A percentile compares a stretch with the other conserved stretches of the same genome.
phyloP scores from a whole-genome alignment of 345 rosid species.

The Aquilaria yunnanensis region DNA sequence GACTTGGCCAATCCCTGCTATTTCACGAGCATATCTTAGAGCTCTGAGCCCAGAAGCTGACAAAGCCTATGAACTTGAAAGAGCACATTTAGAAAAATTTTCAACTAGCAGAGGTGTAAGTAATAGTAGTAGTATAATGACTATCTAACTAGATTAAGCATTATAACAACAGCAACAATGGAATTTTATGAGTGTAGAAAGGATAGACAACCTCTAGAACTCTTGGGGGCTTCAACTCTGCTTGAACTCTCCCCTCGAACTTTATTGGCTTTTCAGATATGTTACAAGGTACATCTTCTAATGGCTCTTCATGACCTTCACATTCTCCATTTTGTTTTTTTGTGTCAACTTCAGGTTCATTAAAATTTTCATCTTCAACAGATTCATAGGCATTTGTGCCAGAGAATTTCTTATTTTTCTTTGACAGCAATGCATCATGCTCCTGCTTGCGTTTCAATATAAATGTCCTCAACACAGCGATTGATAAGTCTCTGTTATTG shows the following conservation, averaged over 20 bases:
- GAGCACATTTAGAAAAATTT: slow-evolving; percentile 6
- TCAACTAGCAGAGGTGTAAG: slow-evolving; percentile 5
- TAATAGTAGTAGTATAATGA: background rate
- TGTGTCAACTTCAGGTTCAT: slow-evolving; percentile 18
- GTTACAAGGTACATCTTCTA: slow-evolving; percentile 34
- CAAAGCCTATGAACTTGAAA: slow-evolving; percentile 52
- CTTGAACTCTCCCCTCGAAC: slow-evolving; percentile 37
- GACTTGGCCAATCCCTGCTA: slow-evolving; percentile 89
- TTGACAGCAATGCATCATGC: slow-evolving; percentile 50
- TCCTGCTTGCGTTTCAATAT: slow-evolving; percentile 64
- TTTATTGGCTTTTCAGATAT: slow-evolving; percentile 39
- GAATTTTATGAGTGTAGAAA: background rate
- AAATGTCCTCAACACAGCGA: slow-evolving; percentile 82
- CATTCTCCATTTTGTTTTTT: slow-evolving; percentile 38
- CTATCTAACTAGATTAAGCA: background rate
- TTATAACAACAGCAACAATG: too few species aligned
- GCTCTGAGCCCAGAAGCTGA: slow-evolving; percentile 98
- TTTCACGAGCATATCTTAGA: slow-evolving; percentile 87
- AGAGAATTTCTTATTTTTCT: slow-evolving; percentile 36
- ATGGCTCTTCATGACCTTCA: slow-evolving; percentile 31
- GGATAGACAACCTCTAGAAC: slow-evolving; percentile 72
- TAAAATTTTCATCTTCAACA: slow-evolving; percentile 27
- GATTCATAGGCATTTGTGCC: slow-evolving; percentile 33
- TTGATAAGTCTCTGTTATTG: slow-evolving; percentile 84
- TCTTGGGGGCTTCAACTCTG: slow-evolving; percentile 73